These are phyloP conservation scores for Fusarium oxysporum DNA, from an alignment of 2,329 filamentous ascomycete genomes.

Conservation along the genomic window DNA sequence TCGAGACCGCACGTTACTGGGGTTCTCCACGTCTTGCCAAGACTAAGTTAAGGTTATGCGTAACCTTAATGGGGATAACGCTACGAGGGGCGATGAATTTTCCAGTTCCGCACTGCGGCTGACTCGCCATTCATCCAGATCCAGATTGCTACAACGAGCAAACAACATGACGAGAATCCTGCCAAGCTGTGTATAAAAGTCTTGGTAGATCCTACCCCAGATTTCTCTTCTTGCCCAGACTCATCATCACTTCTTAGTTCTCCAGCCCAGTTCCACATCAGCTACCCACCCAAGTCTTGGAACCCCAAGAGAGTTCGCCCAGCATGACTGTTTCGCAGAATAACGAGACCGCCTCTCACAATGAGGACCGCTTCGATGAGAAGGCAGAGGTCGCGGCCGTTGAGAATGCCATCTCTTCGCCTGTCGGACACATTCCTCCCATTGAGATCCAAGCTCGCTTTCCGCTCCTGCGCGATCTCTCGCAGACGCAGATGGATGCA, in stretches of 20 bases:
- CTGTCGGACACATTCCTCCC: background rate
- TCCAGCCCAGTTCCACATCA: background rate
- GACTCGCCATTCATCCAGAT: background rate
- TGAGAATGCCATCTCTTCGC: background rate
- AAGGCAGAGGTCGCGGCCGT: conserved; percentile 12
- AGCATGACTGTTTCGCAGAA: conserved; percentile 13
- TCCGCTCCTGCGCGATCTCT: conserved; percentile 38
- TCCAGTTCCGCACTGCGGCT: background rate
- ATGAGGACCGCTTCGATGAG: conserved; percentile 8
- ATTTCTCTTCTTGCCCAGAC: background rate
- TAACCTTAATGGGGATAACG: conserved; percentile 2
- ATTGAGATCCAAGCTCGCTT: conserved; percentile 45
- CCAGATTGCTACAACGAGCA: background rate
- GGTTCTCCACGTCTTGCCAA: conserved; percentile 7
- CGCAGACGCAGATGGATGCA: conserved; percentile 36
- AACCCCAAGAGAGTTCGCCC: background rate
- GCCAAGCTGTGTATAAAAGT: conserved; percentile 2
- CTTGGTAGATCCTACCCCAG: background rate
- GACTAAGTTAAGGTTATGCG: background rate
- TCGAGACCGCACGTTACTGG: background rate
- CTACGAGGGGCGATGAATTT: background rate
- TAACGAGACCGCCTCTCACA: conserved; percentile 4
- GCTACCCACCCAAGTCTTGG: background rate
- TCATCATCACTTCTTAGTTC: background rate
- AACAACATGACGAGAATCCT: background rate